These are phyloP conservation scores for Beta macrorhiza DNA, from an alignment of 179 eudicot species.

Conservation along the genomic window DNA sequence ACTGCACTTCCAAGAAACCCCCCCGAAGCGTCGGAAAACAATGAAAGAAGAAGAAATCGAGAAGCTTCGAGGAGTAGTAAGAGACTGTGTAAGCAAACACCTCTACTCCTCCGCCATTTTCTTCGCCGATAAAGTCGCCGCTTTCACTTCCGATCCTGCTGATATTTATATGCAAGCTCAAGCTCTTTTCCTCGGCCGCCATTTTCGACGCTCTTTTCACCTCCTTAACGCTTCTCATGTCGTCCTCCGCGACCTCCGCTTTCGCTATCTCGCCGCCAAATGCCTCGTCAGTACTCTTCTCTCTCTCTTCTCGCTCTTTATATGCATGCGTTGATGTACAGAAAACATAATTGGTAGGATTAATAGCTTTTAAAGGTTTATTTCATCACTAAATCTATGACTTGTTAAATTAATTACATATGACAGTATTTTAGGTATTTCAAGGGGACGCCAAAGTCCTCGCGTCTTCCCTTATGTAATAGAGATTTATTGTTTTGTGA, in stretches of 20 bases:
- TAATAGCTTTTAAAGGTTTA: no score
- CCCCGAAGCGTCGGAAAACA: not conserved
- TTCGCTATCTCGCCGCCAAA: constrained; percentile 95
- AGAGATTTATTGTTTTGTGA: no score
- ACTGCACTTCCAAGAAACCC: not conserved
- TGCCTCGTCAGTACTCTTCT: constrained; percentile 55
- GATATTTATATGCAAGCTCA: constrained; percentile 95
- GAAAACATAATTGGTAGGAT: no score
- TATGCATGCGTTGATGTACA: not conserved
- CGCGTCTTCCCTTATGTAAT: not conserved
- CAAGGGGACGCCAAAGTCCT: no score
- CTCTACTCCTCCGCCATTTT: constrained; percentile 91
- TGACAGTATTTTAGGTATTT: no score
- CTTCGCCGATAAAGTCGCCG: constrained; percentile 94
- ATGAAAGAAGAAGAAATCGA: constrained; percentile 80
- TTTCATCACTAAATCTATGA: no score
- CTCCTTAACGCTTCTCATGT: constrained; percentile 89
- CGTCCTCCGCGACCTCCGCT: constrained; percentile 86
- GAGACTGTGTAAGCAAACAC: constrained; percentile 94
- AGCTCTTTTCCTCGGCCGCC: constrained; percentile 88
- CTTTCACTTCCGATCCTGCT: constrained; percentile 73
- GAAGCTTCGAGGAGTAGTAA: constrained; percentile 75
- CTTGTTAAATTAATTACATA: no score
- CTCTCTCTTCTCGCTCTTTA: no score
- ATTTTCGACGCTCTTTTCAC: constrained; percentile 89